Conservation (phyloP, 495 filamentous ascomycete genomes). For the Penicillium paradoxum region DNA sequence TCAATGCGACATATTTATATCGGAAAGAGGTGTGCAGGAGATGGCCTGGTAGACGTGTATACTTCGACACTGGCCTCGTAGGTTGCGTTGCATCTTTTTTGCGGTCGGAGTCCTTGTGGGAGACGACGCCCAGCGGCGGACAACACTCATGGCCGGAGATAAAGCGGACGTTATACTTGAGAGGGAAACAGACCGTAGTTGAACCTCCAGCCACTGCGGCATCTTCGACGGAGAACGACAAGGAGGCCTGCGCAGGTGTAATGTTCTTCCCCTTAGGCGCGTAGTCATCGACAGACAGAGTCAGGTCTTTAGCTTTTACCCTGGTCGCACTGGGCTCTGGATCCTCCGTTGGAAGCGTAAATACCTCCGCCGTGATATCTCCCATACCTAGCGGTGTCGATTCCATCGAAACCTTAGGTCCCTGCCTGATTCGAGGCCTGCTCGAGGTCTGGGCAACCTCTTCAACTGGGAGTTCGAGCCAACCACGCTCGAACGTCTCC, state of each 20-base stretch:
- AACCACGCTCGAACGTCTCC: constrained; percentile 50
- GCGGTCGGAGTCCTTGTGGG: constrained; percentile 6
- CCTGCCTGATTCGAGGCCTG: constrained; percentile 38
- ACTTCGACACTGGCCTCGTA: constrained; percentile 19
- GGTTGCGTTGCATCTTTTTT: constrained; percentile 13
- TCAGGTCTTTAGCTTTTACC: constrained; percentile 19
- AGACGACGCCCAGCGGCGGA: constrained; percentile 41
- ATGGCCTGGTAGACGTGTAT: constrained; percentile 48
- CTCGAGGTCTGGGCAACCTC: constrained; percentile 15
- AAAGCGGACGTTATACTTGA: constrained; percentile 62
- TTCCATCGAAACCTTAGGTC: constrained; percentile 26
- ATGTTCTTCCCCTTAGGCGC: constrained; percentile 22
- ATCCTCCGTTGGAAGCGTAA: constrained; percentile 32
- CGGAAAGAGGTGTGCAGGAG: constrained; percentile 58
- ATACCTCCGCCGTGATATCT: constrained; percentile 46
- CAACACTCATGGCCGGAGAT: constrained; percentile 62
- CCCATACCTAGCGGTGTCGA: constrained; percentile 37
- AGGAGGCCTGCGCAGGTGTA: constrained; percentile 42
- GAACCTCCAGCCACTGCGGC: constrained; percentile 24
- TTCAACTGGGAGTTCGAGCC: constrained; percentile 56
- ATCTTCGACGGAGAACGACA: constrained; percentile 39
- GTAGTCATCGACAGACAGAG: constrained; percentile 19
- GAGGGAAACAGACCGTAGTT: constrained; percentile 39
- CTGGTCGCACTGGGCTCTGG: constrained; percentile 5
- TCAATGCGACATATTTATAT: constrained; percentile 52